These are phyloP conservation scores for Mercurialis annua DNA, from an alignment of 345 rosid species.

Conservation along the genomic window DNA sequence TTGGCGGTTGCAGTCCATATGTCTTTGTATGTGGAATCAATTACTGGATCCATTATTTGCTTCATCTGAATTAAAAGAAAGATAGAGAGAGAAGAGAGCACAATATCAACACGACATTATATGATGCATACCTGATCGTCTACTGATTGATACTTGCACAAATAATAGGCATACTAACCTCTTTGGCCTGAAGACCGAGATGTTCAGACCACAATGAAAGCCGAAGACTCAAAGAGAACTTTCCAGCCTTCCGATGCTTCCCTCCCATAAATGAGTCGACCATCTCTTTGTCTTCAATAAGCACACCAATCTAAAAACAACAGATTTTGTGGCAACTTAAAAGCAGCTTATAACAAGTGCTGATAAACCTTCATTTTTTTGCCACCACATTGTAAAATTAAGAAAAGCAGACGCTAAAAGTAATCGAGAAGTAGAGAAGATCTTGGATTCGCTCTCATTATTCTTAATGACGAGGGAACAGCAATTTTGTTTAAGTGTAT, in stretches of 20 bases:
- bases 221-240: slow-evolving; percentile 74
- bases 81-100: not conserved
- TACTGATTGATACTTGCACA: not conserved
- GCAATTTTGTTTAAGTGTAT: not conserved
- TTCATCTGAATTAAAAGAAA: slow-evolving; percentile 45
- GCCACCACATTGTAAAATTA: not conserved
- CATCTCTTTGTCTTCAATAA: slow-evolving; percentile 84
- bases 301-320: slow-evolving; percentile 71
- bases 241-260: slow-evolving; percentile 95
- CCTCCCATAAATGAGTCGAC: slow-evolving; percentile 91
- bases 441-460: not conserved
- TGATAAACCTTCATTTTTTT: not conserved
- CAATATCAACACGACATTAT: slow-evolving; percentile 14
- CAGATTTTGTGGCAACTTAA: not conserved
- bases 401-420: not conserved
- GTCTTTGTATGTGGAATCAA: slow-evolving; percentile 82
- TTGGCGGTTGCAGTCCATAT: slow-evolving; percentile 83
- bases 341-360: not conserved
- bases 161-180: slow-evolving; percentile 50
- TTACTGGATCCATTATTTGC: slow-evolving; percentile 70
- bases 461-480: not conserved
- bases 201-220: slow-evolving; percentile 95
- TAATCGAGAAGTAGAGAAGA: not conserved
- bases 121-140: not conserved
- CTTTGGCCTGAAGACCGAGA: slow-evolving; percentile 73